These are phyloP conservation scores for Globisporangium cederbergense DNA, from an alignment of 352 stramenopile genomes.

Conservation along the genomic window DNA sequence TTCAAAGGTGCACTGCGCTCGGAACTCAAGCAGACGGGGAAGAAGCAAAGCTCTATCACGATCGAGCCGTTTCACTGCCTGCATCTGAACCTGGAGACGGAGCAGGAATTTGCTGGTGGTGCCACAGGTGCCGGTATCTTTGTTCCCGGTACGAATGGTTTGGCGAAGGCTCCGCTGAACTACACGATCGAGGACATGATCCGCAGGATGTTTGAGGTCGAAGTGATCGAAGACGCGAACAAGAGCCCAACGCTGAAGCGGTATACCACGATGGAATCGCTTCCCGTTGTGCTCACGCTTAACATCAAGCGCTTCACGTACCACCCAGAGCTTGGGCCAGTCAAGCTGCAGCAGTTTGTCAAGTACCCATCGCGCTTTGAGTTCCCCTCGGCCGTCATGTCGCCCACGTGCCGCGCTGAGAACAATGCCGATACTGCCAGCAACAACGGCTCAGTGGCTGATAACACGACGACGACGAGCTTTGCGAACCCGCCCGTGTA, in stretches of 20 bases:
- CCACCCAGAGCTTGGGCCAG: constrained; percentile 65
- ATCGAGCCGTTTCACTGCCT: constrained; percentile 87
- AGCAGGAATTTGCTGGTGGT: constrained; percentile 15
- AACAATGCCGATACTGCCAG: constrained; percentile 22
- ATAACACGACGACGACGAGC: constrained; percentile 14
- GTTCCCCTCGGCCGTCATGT: constrained; percentile 70
- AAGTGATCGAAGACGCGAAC: constrained; percentile 65
- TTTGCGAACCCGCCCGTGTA: constrained; percentile 56
- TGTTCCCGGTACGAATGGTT: constrained; percentile 32
- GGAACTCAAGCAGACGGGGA: constrained; percentile 68
- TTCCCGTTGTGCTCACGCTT: constrained; percentile 75
- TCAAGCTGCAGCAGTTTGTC: constrained; percentile 84
- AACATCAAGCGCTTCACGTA: constrained; percentile 88
- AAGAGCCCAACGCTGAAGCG: constrained; percentile 59
- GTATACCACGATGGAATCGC: constrained; percentile 63
- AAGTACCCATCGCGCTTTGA: constrained; percentile 72
- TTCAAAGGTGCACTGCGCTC: constrained; percentile 81
- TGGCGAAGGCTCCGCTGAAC: constrained; percentile 27
- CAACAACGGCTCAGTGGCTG: constrained; percentile 6
- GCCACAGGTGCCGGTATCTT: constrained; percentile 14
- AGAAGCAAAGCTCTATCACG: constrained; percentile 77
- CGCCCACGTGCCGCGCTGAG: constrained; percentile 52
- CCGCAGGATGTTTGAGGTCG: constrained; percentile 62
- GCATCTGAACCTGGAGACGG: constrained; percentile 73
- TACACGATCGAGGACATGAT: constrained; percentile 81